Evolutionary conservation across 495 filamentous ascomycete genomes (phyloP), one percentile per base, ranked within the genome.

Genomic region (Glarea lozoyensis): DNA sequence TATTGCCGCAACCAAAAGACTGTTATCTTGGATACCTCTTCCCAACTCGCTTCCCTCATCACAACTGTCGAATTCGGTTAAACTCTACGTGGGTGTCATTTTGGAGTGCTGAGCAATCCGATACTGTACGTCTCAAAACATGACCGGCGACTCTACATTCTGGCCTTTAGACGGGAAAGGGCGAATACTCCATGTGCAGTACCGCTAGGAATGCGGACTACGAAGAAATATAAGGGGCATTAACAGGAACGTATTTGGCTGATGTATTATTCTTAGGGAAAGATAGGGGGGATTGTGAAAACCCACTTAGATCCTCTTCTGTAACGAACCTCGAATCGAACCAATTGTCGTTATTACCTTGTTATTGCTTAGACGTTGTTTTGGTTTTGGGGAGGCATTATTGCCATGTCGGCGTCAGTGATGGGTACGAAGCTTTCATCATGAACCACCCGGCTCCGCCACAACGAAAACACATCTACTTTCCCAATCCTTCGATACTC

Each of bases 211-310:
- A n/a, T n/a, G n/a, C n/a, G n/a, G n/a, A n/a, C n/a, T n/a, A 7
- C 7, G 39, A 12, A 22, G 19, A 33, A 18, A 38, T 16, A 16
- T 24, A 27, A 37, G 10, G 16, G 35, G 30, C 2, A 36, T 22
- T 22, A 21, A 16, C 17, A 19, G 31, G 11, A 6, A 17, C 11
- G 22, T 22, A 40, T 22, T 40, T 30, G 38, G 46, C 51, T 54
- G 46, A 54, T 49, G 16, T 37, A 36, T 23, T 49, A 12, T 40
- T 42, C 46, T 49, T 11, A 10, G 49, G 42, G 32, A 3, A 45
- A 43, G 41, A 53, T 48, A 54, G 43, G 46, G 33, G 51, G 44
- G 36, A 19, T 37, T 49, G 24, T 37, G 50, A 43, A 48, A 53
- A 43, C 21, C 46, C 42, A 42, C 40, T 45, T 46, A 27, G 21